Conservation (phyloP, 75 land plant species). For the Cunninghamia lanceolata region DNA sequence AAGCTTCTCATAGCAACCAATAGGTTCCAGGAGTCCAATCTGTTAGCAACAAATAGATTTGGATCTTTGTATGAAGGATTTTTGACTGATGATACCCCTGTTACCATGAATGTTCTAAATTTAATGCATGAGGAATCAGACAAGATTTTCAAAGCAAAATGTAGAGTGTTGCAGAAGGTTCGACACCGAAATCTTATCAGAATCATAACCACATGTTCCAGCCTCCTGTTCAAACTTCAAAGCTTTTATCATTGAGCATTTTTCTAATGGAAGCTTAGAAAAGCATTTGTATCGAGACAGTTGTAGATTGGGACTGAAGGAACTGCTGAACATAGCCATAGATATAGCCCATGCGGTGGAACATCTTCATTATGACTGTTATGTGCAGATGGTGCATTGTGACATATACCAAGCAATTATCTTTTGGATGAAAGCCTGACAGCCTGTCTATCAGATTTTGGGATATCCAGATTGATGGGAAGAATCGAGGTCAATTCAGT, state of each 20-base stretch:
- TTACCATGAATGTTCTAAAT: not conserved
- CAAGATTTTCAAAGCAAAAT: not conserved
- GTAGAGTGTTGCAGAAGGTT: not conserved
- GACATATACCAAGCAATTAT: slow-evolving; percentile 56
- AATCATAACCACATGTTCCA: not conserved
- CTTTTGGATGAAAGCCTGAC: slow-evolving; percentile 31
- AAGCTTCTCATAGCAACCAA: not conserved
- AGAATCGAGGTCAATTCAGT: no score
- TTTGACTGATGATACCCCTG: not conserved
- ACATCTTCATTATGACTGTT: slow-evolving; percentile 44
- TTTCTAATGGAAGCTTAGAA: not conserved
- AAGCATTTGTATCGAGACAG: not conserved
- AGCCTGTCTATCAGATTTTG: slow-evolving; percentile 69
- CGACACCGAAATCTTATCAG: not conserved
- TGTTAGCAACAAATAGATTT: not conserved
- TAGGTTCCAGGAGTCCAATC: not conserved
- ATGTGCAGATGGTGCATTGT: slow-evolving; percentile 48
- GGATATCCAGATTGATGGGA: slow-evolving; percentile 61
- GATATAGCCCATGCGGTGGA: no score
- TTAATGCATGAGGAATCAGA: not conserved
- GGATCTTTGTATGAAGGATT: not conserved
- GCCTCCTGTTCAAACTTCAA: not conserved
- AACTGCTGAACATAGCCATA: slow-evolving; percentile 46
- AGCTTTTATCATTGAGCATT: not conserved
- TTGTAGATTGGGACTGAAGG: not conserved